Evolutionary conservation across 2,329 filamentous ascomycete species (phyloP), one percentile per base, ranked within the genome.

Genomic region (Metarhizium anisopliae): DNA sequence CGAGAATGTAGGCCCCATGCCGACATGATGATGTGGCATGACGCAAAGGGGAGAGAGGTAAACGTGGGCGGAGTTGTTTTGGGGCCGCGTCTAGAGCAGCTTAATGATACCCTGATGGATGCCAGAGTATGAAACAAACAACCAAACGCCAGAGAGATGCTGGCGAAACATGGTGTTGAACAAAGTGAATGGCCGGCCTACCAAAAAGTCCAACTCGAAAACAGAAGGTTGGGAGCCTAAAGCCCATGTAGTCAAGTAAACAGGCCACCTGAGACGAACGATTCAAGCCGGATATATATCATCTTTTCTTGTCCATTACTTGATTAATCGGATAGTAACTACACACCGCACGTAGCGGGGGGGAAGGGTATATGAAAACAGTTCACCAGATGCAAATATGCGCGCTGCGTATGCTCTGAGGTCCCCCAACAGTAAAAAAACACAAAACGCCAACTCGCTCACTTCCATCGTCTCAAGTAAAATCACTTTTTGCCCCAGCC

Each of bases 371-470:
- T 75, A 74, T 50, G 38, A 50, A 56, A 29, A 36, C 25, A 63
- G 61, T 74, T 74, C 73, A 75, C 72, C 73, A 75, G 71, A 74
- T 73, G 70, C 69, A 76, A 73, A 51, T 47, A 51, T 52, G 72
- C 69, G 65, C 68, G 68, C 58, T 61, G 62, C 62, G 58, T 66
- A 66, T 67, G 66, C 65, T 68, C 66, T 67, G 66, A 68, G 66
- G 64, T 66, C 59, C 64, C 64, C 62, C 25, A 25, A 25, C 25
- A 25, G 3, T 25, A 25, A 25, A 25, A 25, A 25, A 25, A 25
- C 25, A 25, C 25, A 25, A 25, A 25, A 25, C 25, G 25, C 25
- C 25, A 25, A 25, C 25, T 25, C 25, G 25, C 25, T 25, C 25
- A 25, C 25, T 25, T 25, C 25, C 25, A 25, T 25, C 25, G 25